phyloP scores from a whole-genome alignment of 2,329 filamentous ascomycete species.

The Macrophomina pseudophaseolina region DNA sequence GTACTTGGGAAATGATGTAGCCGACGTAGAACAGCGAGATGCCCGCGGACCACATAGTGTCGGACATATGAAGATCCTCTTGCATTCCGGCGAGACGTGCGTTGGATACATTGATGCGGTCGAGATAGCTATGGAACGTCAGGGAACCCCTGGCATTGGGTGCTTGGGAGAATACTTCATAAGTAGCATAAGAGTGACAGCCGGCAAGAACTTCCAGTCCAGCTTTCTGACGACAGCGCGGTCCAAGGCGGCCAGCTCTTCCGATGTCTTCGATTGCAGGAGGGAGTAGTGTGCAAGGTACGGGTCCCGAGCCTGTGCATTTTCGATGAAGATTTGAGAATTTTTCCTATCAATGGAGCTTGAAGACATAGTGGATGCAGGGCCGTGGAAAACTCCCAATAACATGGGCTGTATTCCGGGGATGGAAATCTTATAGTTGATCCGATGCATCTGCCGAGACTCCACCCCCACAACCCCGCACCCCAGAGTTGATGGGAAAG shows the following conservation, averaged over 20 bases:
- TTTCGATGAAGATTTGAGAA: not conserved
- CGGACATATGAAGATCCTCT: conserved; percentile 37
- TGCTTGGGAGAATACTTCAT: conserved; percentile 37
- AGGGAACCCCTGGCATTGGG: no score
- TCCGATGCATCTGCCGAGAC: no score
- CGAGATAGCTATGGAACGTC: conserved; percentile 31
- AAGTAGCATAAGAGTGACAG: conserved; percentile 39
- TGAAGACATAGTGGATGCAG: not conserved
- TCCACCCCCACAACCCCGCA: no score
- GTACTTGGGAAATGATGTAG: conserved; percentile 29
- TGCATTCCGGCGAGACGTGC: conserved; percentile 42
- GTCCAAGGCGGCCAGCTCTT: conserved; percentile 30
- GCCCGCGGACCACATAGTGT: conserved; percentile 41
- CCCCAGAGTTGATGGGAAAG: no score
- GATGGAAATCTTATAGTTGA: conserved; percentile 30
- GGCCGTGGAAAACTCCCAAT: no score
- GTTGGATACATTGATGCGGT: conserved; percentile 39
- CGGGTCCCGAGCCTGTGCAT: not conserved
- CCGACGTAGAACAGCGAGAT: conserved; percentile 33
- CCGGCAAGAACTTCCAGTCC: conserved; percentile 39
- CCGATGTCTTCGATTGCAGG: not conserved
- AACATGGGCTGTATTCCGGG: no score
- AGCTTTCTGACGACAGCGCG: conserved; percentile 30
- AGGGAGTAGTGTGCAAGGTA: not conserved
- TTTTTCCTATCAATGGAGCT: no score